These are phyloP conservation scores for Annona cherimola DNA, from an alignment of 164 flowering plant genomes.

Conservation along the genomic window DNA sequence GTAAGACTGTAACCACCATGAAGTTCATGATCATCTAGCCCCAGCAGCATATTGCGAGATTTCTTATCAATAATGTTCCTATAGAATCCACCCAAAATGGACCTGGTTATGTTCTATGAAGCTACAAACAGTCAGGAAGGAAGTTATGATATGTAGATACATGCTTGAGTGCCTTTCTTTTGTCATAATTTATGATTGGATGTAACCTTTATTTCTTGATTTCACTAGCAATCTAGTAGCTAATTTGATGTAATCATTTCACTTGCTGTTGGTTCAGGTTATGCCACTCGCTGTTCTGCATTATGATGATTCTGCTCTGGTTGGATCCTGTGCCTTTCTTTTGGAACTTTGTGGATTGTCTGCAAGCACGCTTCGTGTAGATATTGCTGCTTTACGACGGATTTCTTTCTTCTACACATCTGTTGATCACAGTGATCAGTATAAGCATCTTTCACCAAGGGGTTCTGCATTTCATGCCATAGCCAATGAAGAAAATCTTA, in stretches of 20 bases:
- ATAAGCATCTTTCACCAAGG: slow-evolving; percentile 40
- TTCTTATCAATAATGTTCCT: too few relatives aligned
- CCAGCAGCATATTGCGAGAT: too few relatives aligned
- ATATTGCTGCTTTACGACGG: slow-evolving; percentile 74
- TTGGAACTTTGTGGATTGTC: slow-evolving; percentile 96
- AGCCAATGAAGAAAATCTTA: slow-evolving; percentile 48
- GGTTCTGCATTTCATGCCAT: slow-evolving; percentile 49
- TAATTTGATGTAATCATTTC: too few relatives aligned
- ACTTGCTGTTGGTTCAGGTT: slow-evolving; percentile 40
- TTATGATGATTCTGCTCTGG: slow-evolving; percentile 73
- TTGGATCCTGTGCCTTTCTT: slow-evolving; percentile 83
- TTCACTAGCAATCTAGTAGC: too few relatives aligned
- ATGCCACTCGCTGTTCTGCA: slow-evolving; percentile 78
- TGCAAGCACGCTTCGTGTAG: slow-evolving; percentile 70
- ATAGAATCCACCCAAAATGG: too few relatives aligned
- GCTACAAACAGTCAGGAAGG: too few relatives aligned
- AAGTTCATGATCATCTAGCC: too few relatives aligned
- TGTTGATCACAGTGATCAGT: slow-evolving; percentile 28
- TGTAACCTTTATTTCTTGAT: too few relatives aligned
- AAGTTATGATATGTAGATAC: too few relatives aligned
- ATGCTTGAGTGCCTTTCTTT: not conserved
- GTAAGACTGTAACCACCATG: too few relatives aligned
- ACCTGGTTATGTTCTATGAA: too few relatives aligned
- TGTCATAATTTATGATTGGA: not conserved
- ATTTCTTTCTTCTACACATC: slow-evolving; percentile 71